A percentile compares a stretch with the other conserved stretches of the same genome.
Conservation (phyloP, 495 filamentous ascomycete genomes). For the Amphirosellinia nigrospora region DNA sequence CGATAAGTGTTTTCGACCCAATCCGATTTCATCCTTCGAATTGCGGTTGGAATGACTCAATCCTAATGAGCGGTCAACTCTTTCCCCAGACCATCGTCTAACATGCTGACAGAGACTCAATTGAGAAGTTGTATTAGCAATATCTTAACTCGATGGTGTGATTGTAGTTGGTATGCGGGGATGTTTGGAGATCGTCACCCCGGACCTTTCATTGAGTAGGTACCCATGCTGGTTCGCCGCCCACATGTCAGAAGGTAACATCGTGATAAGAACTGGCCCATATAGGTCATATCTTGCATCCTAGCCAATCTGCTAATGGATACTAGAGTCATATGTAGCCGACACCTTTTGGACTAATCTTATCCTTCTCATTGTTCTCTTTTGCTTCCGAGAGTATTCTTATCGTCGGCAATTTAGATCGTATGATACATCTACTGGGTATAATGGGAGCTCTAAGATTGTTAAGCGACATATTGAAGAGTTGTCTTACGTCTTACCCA, state of each 20-base stretch:
- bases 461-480: no score
- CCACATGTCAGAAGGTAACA: background rate
- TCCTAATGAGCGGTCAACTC: background rate
- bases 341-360: background rate
- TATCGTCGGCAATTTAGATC: background rate
- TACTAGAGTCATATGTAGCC: background rate
- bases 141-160: slow-evolving; percentile 16
- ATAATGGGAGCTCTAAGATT: background rate
- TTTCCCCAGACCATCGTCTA: background rate
- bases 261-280: background rate
- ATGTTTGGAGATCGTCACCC: slow-evolving; percentile 6
- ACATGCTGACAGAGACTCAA: background rate
- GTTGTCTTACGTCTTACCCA: no score
- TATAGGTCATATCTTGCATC: background rate
- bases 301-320: background rate
- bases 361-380: background rate
- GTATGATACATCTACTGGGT: background rate
- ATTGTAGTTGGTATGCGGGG: slow-evolving; percentile 19
- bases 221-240: slow-evolving; percentile 4
- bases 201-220: background rate
- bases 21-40: background rate
- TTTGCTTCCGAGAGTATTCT: background rate
- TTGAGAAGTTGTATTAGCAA: slow-evolving; percentile 7
- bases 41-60: background rate
- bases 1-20: background rate